Evolutionary conservation across 2,329 filamentous ascomycete species (phyloP).

Genomic region (Lecanoromycetidae sp.): DNA sequence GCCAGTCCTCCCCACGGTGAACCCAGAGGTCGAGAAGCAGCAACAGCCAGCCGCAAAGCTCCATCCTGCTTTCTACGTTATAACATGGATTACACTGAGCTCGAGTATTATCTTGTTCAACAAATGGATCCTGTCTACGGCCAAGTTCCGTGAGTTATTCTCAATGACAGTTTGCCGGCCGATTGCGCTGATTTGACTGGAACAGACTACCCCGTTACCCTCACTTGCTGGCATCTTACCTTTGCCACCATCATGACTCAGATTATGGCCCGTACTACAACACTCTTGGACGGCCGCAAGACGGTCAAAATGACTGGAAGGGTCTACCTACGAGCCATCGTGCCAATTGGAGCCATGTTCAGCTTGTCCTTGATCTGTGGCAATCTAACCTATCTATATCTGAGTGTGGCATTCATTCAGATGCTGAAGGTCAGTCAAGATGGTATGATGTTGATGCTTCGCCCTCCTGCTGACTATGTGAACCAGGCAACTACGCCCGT

Average conservation of each 20-base stretch:
- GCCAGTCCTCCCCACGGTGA: slow-evolving; percentile 66
- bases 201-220: slow-evolving; percentile 39
- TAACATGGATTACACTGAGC: slow-evolving; percentile 79
- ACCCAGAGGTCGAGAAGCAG: slow-evolving; percentile 60
- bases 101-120: slow-evolving; percentile 97
- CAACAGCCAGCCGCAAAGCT: slow-evolving; percentile 47
- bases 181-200: background rate
- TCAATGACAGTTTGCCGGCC: no score
- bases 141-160: slow-evolving; percentile 59
- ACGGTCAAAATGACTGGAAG: slow-evolving; percentile 93
- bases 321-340: slow-evolving; percentile 83
- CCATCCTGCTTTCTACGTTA: slow-evolving; percentile 19
- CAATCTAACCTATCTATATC: slow-evolving; percentile 89
- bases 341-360: slow-evolving; percentile 93
- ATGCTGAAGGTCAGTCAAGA: slow-evolving; percentile 71
- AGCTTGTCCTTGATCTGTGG: slow-evolving; percentile 91
- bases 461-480: slow-evolving; percentile 11
- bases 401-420: slow-evolving; percentile 94
- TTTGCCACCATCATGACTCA: slow-evolving; percentile 95
- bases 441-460: background rate
- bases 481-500: slow-evolving; percentile 80
- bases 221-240: slow-evolving; percentile 90
- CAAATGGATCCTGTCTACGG: slow-evolving; percentile 89
- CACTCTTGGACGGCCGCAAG: slow-evolving; percentile 83
- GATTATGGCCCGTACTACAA: slow-evolving; percentile 78